Evolutionary conservation across 2,329 filamentous ascomycete genomes (phyloP), one percentile per base, ranked within the genome.

Genomic region (Colletotrichum camelliae): DNA sequence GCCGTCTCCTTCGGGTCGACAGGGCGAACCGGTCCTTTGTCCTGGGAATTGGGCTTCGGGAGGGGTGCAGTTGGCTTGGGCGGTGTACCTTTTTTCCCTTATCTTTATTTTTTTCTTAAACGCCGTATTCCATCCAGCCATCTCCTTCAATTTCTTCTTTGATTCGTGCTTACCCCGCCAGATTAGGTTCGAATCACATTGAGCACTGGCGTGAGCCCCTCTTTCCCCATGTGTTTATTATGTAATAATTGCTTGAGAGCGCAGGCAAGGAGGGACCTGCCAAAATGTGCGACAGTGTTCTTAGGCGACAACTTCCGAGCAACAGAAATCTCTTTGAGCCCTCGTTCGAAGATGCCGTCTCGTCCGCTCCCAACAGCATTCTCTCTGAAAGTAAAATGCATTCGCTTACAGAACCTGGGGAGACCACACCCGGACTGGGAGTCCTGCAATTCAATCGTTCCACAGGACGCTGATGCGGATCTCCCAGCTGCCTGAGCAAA

Each of bases 121-220:
- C 43, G 43, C 43, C 43, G 43, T 21, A 48, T 48, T 48, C 18
- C 2, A 48, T 48, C 43, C 43, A 48, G 43, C 43, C n/a, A 21
- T 48, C n/a, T 48, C 43, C 43, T 67, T 24, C 29, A 13, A 15
- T 24, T 70, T 65, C n/a, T 74, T 37, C 52, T 60, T 33, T 37
- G 24, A 9, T 70, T 68, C 21, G 70, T 65, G 69, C 69, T 64
- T 68, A 73, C 64, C 73, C 73, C 70, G 70, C 64, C 64, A 73
- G 58, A 58, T 64, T 48, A 68, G 61, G 29, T 72, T 69, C 52
- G 43, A 67, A 24, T 68, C 48, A 48, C 43, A 48, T 7, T 61
- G 60, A 35, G 67, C 67, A 58, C n/a, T 35, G 35, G 60, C 24
- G 29, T 21, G 57, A 35, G 48, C 24, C 52, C 65, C 24, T 31